Evolutionary conservation across 768 basidiomycete genomes (phyloP).

Genomic region (Pleurotus tuber-regium): DNA sequence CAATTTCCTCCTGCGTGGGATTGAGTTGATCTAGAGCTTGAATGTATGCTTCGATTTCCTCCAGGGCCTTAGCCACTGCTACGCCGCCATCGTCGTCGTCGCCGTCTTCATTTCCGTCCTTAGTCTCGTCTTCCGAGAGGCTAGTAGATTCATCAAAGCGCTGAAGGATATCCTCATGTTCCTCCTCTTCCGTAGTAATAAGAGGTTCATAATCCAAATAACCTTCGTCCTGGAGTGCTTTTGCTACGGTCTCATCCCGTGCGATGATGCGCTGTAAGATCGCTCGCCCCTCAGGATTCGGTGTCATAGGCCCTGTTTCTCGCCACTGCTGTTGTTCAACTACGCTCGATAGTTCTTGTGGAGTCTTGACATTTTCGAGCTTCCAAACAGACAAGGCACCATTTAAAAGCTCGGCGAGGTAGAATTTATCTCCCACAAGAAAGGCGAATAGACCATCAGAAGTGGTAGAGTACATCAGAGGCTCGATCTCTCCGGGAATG

Average conservation of each 20-base stretch:
- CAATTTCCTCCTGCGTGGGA: background rate
- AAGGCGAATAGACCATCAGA: background rate
- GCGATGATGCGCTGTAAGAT: background rate
- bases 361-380: background rate
- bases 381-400: background rate
- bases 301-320: background rate
- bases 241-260: background rate
- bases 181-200: constrained; percentile 1
- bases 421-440: background rate
- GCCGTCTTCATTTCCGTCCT: background rate
- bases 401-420: background rate
- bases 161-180: background rate
- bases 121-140: background rate
- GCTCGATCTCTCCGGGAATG: constrained; percentile 29
- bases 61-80: background rate
- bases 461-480: constrained; percentile 25
- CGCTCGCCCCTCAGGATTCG: background rate
- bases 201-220: background rate
- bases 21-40: background rate
- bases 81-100: background rate
- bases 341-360: background rate
- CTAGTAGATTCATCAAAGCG: background rate
- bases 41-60: background rate
- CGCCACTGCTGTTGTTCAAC: background rate
- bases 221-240: background rate